A percentile compares a stretch with the other conserved stretches of the same genome.
phyloP scores from a whole-genome alignment of 2,329 filamentous ascomycete genomes.

The Fusarium falciforme region DNA sequence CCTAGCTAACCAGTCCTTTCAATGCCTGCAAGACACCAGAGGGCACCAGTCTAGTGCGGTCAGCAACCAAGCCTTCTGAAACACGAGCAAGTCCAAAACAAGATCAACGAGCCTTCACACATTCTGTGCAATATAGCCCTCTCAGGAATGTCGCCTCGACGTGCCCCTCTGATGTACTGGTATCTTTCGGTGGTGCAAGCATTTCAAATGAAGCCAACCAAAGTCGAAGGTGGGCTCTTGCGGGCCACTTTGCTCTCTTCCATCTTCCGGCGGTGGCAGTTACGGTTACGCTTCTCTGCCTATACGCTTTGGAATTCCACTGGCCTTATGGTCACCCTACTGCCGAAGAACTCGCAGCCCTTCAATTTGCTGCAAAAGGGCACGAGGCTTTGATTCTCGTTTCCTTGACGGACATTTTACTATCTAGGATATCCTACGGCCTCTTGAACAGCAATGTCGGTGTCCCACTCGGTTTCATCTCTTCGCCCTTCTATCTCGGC shows the following conservation, averaged over 20 bases:
- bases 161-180: background rate
- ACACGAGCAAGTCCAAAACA: background rate
- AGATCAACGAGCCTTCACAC: background rate
- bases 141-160: background rate
- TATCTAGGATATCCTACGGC: background rate
- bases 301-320: background rate
- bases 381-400: constrained; percentile 8
- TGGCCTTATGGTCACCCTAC: background rate
- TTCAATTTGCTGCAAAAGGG: constrained; percentile 15
- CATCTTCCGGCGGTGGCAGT: background rate
- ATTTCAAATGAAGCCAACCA: background rate
- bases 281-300: background rate
- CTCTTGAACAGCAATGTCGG: background rate
- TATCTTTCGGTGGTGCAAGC: background rate
- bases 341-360: background rate
- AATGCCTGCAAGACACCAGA: background rate
- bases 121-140: background rate
- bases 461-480: constrained; percentile 4
- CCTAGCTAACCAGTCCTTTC: background rate
- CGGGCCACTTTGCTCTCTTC: background rate
- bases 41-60: background rate
- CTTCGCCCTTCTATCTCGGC: constrained; percentile 6
- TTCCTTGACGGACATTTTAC: constrained; percentile 1
- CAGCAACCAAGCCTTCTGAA: background rate
- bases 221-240: background rate